Evolutionary conservation across 2,329 filamentous ascomycete species (phyloP).

Genomic region (Colletotrichum euphorbiae): DNA sequence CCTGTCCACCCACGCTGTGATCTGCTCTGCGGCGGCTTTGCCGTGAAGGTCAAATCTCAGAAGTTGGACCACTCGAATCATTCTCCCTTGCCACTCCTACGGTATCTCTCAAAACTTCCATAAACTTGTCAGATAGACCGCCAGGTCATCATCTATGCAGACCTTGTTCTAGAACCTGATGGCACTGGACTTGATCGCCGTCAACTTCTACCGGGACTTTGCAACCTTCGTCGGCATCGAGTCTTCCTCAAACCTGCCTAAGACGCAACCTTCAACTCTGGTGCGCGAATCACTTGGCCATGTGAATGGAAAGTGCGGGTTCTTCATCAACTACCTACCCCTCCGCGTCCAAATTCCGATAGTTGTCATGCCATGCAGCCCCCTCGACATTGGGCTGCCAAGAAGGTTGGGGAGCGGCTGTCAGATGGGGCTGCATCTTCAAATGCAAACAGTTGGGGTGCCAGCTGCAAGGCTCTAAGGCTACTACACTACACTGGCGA

Average conservation of each 20-base stretch:
- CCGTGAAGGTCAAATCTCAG: too few relatives aligned
- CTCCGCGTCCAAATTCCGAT: not conserved
- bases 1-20: not conserved
- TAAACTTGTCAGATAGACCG: not conserved
- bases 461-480: not conserved
- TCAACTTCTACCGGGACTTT: not conserved
- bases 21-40: too few relatives aligned
- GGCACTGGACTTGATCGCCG: not conserved
- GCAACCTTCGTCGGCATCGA: not conserved
- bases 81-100: too few relatives aligned
- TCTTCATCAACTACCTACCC: not conserved
- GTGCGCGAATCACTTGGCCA: not conserved
- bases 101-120: too few relatives aligned
- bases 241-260: not conserved
- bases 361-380: not conserved
- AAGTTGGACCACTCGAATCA: too few relatives aligned
- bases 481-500: not conserved
- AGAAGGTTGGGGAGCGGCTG: not conserved
- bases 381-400: not conserved
- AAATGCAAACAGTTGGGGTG: not conserved
- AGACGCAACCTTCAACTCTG: not conserved
- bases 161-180: not conserved
- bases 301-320: not conserved
- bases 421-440: not conserved
- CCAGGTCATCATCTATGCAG: not conserved